Percentiles rank a stretch among this genome's conserved stretches.
Evolutionary conservation across 208 protist genomes (phyloP).

Genomic region (Trypanosoma melophagium): DNA sequence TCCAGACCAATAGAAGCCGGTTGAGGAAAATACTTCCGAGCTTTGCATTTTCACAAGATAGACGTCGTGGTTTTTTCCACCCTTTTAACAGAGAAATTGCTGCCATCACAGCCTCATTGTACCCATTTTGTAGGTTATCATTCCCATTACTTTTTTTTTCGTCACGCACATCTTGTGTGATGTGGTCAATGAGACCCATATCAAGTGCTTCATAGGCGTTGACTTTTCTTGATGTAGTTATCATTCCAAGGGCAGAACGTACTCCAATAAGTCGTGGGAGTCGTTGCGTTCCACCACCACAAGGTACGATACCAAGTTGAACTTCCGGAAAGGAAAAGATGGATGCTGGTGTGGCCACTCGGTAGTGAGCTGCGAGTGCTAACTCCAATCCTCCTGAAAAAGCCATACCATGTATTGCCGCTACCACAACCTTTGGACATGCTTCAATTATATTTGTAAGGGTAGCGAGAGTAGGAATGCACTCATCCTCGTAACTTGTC

Average conservation of each 20-base stretch:
- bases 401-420: constrained; percentile 64
- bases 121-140: background rate
- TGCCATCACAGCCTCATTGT: background rate
- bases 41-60: constrained; percentile 24
- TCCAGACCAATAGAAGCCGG: constrained; percentile 37
- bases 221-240: constrained; percentile 33
- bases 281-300: constrained; percentile 76
- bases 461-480: constrained; percentile 48
- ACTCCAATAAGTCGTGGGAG: constrained; percentile 69
- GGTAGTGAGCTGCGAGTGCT: constrained; percentile 62
- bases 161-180: constrained; percentile 21
- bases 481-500: constrained; percentile 14
- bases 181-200: constrained; percentile 61
- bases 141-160: constrained; percentile 11
- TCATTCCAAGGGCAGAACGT: constrained; percentile 42
- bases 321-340: constrained; percentile 64
- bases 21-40: constrained; percentile 33
- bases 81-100: constrained; percentile 2
- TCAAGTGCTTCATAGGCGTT: constrained; percentile 43
- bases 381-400: constrained; percentile 81
- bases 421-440: constrained; percentile 68
- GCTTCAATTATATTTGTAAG: constrained; percentile 48
- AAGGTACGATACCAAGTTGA: constrained; percentile 70
- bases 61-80: constrained; percentile 25
- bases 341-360: constrained; percentile 40